A percentile compares a stretch with the other conserved stretches of the same genome.
These are phyloP conservation scores for Elsinoe fawcettii DNA, from an alignment of 2,329 filamentous ascomycete genomes.

Conservation along the genomic window DNA sequence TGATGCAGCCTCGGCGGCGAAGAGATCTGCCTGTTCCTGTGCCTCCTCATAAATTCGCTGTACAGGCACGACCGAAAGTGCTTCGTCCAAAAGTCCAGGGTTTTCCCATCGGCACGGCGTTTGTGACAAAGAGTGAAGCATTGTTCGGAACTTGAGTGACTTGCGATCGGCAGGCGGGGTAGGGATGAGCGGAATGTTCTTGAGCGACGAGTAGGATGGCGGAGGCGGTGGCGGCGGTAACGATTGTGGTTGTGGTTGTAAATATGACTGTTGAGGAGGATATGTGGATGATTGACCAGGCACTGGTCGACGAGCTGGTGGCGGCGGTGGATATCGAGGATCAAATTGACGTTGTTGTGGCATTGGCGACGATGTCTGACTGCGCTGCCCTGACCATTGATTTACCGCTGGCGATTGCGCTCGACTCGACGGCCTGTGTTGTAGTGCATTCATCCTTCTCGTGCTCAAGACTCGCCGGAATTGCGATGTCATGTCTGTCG, in stretches of 20 bases:
- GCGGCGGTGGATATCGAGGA: conserved; percentile 3
- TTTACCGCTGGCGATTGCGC: conserved; percentile 10
- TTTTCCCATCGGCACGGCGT: conserved; percentile 96
- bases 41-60: conserved; percentile 90
- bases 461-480: conserved; percentile 83
- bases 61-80: conserved; percentile 74
- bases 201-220: conserved; percentile 52
- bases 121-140: conserved; percentile 75
- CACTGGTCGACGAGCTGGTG: conserved; percentile 42
- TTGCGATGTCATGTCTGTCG: conserved; percentile 68
- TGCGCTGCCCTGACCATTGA: conserved; percentile 28
- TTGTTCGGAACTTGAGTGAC: conserved; percentile 51
- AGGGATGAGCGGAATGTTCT: conserved; percentile 62
- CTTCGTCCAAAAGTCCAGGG: conserved; percentile 86
- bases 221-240: conserved; percentile 34
- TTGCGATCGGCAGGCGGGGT: conserved; percentile 56
- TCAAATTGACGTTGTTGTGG: not conserved
- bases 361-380: conserved; percentile 7
- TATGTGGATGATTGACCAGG: conserved; percentile 55
- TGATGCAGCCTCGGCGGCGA: conserved; percentile 80
- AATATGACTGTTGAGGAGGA: conserved; percentile 25
- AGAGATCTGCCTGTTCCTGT: conserved; percentile 83
- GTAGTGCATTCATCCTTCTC: conserved; percentile 75
- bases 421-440: conserved; percentile 14
- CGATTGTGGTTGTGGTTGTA: conserved; percentile 25